Evolutionary conservation across 257 asterid species (phyloP).

Genomic region (Gentiana dahurica): DNA sequence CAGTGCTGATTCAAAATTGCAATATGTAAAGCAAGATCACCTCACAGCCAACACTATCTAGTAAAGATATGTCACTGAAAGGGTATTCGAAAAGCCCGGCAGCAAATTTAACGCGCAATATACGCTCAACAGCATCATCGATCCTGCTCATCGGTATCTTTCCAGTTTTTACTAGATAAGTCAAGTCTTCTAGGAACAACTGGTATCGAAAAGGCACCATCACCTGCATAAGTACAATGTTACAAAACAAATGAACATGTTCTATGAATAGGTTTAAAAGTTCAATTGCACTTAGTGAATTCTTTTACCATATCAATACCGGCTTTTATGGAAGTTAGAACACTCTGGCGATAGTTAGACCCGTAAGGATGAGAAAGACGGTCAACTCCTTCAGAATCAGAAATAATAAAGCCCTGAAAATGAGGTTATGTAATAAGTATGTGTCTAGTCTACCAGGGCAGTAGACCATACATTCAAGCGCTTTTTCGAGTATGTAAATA

Average conservation of each 20-base stretch:
- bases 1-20: no score
- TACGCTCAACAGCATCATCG: conserved; percentile 79
- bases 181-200: conserved; percentile 47
- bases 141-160: conserved; percentile 60
- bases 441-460: background rate
- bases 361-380: conserved; percentile 65
- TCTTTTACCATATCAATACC: conserved; percentile 70
- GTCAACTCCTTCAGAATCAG: conserved; percentile 78
- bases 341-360: conserved; percentile 48
- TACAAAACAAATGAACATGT: no score
- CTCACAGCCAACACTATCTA: conserved; percentile 52
- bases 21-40: conserved; percentile 26
- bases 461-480: background rate
- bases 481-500: no score
- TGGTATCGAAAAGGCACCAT: conserved; percentile 72
- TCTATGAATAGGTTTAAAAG: conserved; percentile 1
- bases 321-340: conserved; percentile 55
- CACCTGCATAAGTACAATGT: conserved; percentile 32
- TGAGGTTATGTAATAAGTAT: background rate
- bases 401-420: conserved; percentile 63
- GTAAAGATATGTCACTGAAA: conserved; percentile 40
- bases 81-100: conserved; percentile 77
- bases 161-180: conserved; percentile 50
- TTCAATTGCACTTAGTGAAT: background rate
- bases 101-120: conserved; percentile 69